phyloP scores from a whole-genome alignment of 139 green algal genomes.

The Tetraselmis chui region DNA sequence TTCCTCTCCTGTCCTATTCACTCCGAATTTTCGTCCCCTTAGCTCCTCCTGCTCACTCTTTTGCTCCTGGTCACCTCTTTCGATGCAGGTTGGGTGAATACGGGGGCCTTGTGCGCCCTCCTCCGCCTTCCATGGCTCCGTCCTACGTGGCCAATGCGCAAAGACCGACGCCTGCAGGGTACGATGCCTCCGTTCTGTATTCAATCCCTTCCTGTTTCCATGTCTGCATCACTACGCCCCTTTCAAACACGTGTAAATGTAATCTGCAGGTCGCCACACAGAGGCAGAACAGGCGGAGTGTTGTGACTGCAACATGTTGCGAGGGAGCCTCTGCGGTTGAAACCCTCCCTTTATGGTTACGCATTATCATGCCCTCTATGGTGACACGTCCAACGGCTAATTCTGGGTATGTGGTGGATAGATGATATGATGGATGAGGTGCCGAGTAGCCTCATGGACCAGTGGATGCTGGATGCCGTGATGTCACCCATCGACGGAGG shows the following conservation, averaged over 20 bases:
- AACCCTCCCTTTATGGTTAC: no score
- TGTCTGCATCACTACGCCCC: no score
- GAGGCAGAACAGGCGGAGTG: no score
- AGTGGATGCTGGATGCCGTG: neutral
- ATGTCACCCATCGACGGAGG: neutral
- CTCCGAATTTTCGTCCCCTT: neutral
- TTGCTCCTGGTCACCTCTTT: no score
- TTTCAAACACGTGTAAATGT: no score
- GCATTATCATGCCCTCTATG: no score
- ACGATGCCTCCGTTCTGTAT: neutral
- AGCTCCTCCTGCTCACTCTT: no score
- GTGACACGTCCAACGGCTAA: neutral
- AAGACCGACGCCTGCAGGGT: neutral
- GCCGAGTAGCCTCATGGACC: neutral
- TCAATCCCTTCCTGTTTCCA: neutral
- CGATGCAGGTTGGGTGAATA: neutral
- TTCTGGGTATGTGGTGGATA: neutral
- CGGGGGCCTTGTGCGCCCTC: neutral
- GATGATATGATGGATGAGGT: neutral
- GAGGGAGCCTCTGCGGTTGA: no score
- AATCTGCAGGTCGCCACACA: no score
- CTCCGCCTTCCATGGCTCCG: neutral
- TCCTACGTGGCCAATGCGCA: neutral
- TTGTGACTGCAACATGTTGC: no score
- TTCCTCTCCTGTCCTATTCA: neutral